Base-by-base conservation (phyloP, 2,329 filamentous ascomycete species). In the Colletotrichum salicis region DNA sequence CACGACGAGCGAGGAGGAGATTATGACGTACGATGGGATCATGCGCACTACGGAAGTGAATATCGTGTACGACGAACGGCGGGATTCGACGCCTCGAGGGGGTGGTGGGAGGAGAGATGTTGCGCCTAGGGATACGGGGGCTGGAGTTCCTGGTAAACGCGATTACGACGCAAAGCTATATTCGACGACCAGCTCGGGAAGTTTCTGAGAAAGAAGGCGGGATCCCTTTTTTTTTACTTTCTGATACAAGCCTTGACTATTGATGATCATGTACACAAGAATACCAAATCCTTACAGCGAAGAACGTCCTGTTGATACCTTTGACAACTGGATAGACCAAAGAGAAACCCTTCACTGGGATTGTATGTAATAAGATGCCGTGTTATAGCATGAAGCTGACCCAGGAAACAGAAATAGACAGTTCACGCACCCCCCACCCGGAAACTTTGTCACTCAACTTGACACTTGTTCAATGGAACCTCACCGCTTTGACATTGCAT, bases 1-100 rank as follows among this genome's bases (percentile, higher is more conserved):
- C 0, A 81, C 73, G 5, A 78, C 77, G 12, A 81, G 79, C 13
- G 81, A 84, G 64, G 82, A 84, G 66, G 81, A 83, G 71, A 84
- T 83, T 13, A 82, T 83, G 80, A 81, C 81, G 5, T 81, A 82
- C 63, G 82, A 83, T 62, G 82, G 82, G 13, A 84, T 84, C 41
- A 76, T 84, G 65, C 65, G 70, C 58, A 70, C 70, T 22, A 64
- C 33, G 7, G 65, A 72, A 59, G 70, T 72, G 27, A 69, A 70
- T 35, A 51, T 72, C 15, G 60, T 64, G 11, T 60, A 70, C 65
- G 69, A 56, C 48, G 70, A 64, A 55, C 24, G 56, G 45, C 41
- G 48, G 33, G 59, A 69, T 13, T 60, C 69, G 2, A 64, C 55
- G 45, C 65, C 60, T 11, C 35, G 67, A n/a, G 13, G 56, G 33